These are phyloP conservation scores for Talaromyces sp. DNA, from an alignment of 2,329 filamentous ascomycete species.

Conservation along the genomic window DNA sequence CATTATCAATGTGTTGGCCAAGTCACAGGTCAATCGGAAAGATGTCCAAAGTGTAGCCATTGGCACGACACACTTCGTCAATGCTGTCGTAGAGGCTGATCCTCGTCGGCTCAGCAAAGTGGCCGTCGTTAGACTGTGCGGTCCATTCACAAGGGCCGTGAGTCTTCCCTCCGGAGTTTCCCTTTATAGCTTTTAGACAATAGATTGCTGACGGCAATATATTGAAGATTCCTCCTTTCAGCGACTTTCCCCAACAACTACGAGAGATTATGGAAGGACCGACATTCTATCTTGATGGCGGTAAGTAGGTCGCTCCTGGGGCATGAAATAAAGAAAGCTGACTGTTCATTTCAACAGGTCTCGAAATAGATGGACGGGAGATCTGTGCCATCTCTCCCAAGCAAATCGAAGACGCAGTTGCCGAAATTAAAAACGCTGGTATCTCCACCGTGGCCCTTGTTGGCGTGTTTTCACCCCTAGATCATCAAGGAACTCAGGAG, in stretches of 20 bases:
- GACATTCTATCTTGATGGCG: slow-evolving; percentile 9
- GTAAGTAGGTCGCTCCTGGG: not conserved
- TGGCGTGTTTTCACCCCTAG: slow-evolving; percentile 46
- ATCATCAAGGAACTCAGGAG: slow-evolving; percentile 40
- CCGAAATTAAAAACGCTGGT: slow-evolving; percentile 32
- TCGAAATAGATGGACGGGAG: slow-evolving; percentile 48
- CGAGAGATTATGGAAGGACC: slow-evolving; percentile 10
- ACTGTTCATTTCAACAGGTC: slow-evolving; percentile 21
- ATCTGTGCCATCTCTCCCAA: slow-evolving; percentile 36
- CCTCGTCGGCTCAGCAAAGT: slow-evolving; percentile 41
- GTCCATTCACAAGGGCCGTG: slow-evolving; percentile 35
- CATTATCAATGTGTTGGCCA: slow-evolving; percentile 41
- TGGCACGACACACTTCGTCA: slow-evolving; percentile 48
- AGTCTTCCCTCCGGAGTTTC: not conserved
- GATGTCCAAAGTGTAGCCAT: slow-evolving; percentile 47
- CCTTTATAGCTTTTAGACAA: not conserved
- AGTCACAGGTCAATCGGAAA: slow-evolving; percentile 34
- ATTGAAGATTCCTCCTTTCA: slow-evolving; percentile 42
- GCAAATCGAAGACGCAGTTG: slow-evolving; percentile 34
- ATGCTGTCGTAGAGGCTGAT: slow-evolving; percentile 47
- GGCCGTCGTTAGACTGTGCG: slow-evolving; percentile 40
- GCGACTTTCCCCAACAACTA: slow-evolving; percentile 43
- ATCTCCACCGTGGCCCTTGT: slow-evolving; percentile 40
- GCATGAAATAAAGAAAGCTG: not conserved
- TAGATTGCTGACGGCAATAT: not conserved